Evolutionary conservation across 139 green algal genomes (phyloP).

Genomic region (Coelastrella sp.): DNA sequence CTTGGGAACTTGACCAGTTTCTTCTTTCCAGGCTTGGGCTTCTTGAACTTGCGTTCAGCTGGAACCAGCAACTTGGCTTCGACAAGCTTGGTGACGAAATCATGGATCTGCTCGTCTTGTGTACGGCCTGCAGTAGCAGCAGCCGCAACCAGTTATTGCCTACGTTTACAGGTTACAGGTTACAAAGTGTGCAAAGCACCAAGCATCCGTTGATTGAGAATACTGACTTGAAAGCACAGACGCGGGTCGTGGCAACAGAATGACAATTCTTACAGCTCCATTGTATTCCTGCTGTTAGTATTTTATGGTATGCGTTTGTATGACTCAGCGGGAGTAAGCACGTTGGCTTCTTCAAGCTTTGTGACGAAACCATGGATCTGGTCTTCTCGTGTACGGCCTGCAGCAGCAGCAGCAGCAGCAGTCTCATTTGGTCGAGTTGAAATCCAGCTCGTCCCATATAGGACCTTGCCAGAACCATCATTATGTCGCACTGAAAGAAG

Average conservation of each 20-base stretch:
- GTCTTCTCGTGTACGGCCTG: constrained; percentile 49
- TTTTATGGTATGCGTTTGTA: no score
- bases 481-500: no score
- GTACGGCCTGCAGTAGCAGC: constrained; percentile 24
- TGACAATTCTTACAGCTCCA: no score
- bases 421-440: no score
- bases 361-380: constrained; percentile 48
- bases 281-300: no score
- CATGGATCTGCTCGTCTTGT: constrained; percentile 52
- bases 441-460: no score
- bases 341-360: constrained; percentile 57
- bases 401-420: constrained; percentile 39
- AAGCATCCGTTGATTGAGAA: background rate
- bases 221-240: no score
- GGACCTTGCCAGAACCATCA: no score
- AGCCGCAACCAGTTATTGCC: no score
- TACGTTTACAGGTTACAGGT: no score
- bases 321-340: constrained; percentile 66
- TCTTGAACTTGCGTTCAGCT: constrained; percentile 76
- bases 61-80: constrained; percentile 56
- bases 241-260: no score
- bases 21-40: constrained; percentile 78
- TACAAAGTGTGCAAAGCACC: background rate
- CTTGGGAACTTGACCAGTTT: constrained; percentile 78
- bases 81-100: constrained; percentile 61